Evolutionary conservation across 1,284 basidiomycete genomes (phyloP), one percentile per base, ranked within the genome.

Genomic region (Coniferiporia weirii): DNA sequence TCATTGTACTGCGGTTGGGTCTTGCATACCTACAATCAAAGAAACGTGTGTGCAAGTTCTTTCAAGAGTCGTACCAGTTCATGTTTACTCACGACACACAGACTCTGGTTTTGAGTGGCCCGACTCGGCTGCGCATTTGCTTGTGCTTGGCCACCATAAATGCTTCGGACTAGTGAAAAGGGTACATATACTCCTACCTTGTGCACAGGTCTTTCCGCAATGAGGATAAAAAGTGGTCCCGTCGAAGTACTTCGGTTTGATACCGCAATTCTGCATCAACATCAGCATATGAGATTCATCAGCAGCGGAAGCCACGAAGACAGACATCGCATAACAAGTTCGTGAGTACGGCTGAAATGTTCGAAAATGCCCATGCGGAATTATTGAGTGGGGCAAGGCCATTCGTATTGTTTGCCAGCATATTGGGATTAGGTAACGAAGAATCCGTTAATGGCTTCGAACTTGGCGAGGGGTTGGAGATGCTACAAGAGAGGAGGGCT

Each of bases 1-100:
- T 57, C 56, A 17, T 43, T 4, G 36, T 53, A 57, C 4, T 32
- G 17, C n/a, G 56, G 56, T 52, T 52, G 32, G 22, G 19, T 20
- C 9, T 43, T 27, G 49, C 56, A 57, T 13, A 34, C 48, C 56
- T 57, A 57, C 20, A 12, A 43, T 19, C 20, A 22, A 43, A 32
- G 1, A 17, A 12, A 8, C 55, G 2, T 20, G 32, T 17, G 27
- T 1, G 4, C 40, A 15, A 1, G 3, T 35, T 35, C 17, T 10
- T 15, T 1, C 38, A 40, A 10, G 8, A 12, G 3, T 12, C 6
- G 36, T 38, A 38, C 36, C 36, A 10, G 15, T 27, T 27, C 3
- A 27, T 27, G 27, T 27, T 27, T 27, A 27, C 38, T 40, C 38
- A 40, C 38, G 38, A 40, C 15, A 15, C 38, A 40, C 2, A 40